Evolutionary conservation across 768 basidiomycete species (phyloP), one percentile per base, ranked within the genome.

Genomic region (Lactarius deliciosus): DNA sequence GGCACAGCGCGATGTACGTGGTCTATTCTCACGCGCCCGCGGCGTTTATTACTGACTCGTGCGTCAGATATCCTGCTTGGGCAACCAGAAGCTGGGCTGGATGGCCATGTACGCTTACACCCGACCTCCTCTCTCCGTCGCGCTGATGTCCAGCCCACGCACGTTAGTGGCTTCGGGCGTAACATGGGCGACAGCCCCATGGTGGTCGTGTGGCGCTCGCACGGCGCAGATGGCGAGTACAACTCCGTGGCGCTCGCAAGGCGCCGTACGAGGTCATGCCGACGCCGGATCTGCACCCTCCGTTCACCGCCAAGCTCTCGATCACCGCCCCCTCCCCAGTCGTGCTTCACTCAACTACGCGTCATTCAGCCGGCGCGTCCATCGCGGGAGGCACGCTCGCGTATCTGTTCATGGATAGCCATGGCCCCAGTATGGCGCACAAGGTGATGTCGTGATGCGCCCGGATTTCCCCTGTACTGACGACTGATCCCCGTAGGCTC

Each of bases 171-270:
- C 11, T 89, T 86, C 70, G 87, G 87, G 28, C 69, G 66, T 8
- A 69, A 74, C 63, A 88, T 89, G 87, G 73, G 79, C 1, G 77
- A 80, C 69, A 77, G 81, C 10, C 81, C 85, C 0, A 90, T 91
- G 88, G 85, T 92, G 65, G 86, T 91, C 41, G 83, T 86, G 79
- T 92, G 90, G 89, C 77, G 82, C 8, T 87, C 89, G 72, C 74
- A 76, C 15, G 66, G 88, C 87, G 16, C 75, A n/a, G n/a, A n/a
- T n/a, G n/a, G n/a, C n/a, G n/a, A n/a, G n/a, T n/a, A n/a, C n/a
- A n/a, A n/a, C 91, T 25, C 88, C 87, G 10, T 89, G 91, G 72
- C n/a, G n/a, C n/a, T n/a, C 82, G 89, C n/a, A 76, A 74, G 34
- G 86, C 89, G 0, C 69, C 80, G 2, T 72, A 71, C 7, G 79